Percentiles rank a stretch among this genome's conserved stretches.
Evolutionary conservation across 2,329 filamentous ascomycete genomes (phyloP).

Genomic region (Aspergillus aculeatus): DNA sequence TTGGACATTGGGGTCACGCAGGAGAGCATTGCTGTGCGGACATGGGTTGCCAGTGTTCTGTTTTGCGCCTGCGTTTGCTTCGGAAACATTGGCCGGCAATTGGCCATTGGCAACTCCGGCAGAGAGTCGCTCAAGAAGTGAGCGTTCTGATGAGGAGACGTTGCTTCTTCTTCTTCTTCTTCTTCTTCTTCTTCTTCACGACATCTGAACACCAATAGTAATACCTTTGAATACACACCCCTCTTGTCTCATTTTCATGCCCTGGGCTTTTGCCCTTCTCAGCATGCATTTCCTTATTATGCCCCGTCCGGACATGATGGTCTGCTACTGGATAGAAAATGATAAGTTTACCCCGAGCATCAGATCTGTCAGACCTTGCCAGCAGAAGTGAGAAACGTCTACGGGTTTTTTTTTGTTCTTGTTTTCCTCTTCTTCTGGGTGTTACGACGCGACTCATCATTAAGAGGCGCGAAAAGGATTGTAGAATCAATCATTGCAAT

Average conservation of each 20-base stretch:
- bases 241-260: not conserved
- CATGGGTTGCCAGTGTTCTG: constrained; percentile 89
- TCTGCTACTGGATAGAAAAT: constrained; percentile 7
- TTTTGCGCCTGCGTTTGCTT: constrained; percentile 96
- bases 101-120: constrained; percentile 56
- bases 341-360: not conserved
- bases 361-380: not conserved
- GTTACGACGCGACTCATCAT: not conserved
- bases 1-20: constrained; percentile 40
- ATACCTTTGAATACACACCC: not conserved
- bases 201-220: not conserved
- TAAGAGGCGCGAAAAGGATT: constrained; percentile 30
- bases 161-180: not conserved
- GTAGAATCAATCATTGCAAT: constrained; percentile 62
- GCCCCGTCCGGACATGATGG: constrained; percentile 6
- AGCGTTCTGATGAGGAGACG: not conserved
- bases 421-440: not conserved
- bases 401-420: not conserved
- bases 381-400: not conserved
- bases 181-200: not conserved
- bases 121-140: constrained; percentile 24
- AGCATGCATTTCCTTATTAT: not conserved
- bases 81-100: constrained; percentile 84
- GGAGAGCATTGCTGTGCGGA: constrained; percentile 63
- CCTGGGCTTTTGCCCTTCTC: not conserved